Evolutionary conservation across 1,284 basidiomycete species (phyloP), one percentile per base, ranked within the genome.

Genomic region (Golubevia pallescens): DNA sequence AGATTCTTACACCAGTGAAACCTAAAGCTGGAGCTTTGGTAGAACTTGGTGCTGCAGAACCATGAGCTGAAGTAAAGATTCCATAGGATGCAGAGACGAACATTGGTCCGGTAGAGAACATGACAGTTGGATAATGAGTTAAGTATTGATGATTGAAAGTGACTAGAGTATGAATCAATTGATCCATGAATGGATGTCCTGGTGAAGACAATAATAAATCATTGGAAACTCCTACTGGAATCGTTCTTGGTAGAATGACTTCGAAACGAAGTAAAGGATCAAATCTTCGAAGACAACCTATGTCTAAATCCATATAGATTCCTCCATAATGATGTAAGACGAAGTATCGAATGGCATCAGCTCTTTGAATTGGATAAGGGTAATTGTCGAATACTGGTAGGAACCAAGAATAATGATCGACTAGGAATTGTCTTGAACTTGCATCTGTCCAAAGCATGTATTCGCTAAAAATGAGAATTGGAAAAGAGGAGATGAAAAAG

Each of bases 361-460:
- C 97, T 48, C 97, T 92, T 86, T 98, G 96, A 80, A 99, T 99
- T 56, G 91, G 89, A 87, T 97, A 99, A 58, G 90, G 89, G 88
- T 99, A 99, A 73, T 89, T 89, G 87, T 98, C 94, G 80, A 93
- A 99, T 59, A 93, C 95, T 75, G 92, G 89, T 58, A 99, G 89
- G 87, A 97, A 97, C 91, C 94, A 94, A 10, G 92, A 89, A 84
- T 99, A 99, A 70, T 95, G 87, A 65, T 90, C 87, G 16, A 91
- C 91, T 80, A 99, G 93, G 86, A 99, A 98, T 73, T 93, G 89
- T 75, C 94, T 91, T 14, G 96, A 93, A 68, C 89, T 88, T 10
- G 91, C 92, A 86, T 99, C 97, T 20, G 96, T 97, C 96, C 96
- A 99, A 2, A 99, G 89, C 89, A 92, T 96, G 88, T 97, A 97